phyloP scores from a whole-genome alignment of 148 eudicot genomes.

The Silene latifolia region DNA sequence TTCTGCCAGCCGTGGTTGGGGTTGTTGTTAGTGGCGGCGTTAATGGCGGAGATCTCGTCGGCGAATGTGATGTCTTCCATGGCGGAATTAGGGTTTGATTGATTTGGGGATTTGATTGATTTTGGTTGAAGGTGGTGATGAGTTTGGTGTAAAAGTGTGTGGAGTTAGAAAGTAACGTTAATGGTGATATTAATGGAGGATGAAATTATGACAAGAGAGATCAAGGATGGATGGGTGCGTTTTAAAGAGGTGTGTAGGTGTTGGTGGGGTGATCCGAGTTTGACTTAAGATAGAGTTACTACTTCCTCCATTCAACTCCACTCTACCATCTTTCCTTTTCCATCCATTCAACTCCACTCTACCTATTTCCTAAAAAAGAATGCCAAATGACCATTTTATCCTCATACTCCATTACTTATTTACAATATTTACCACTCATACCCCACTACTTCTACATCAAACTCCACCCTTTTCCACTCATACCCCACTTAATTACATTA shows the following conservation, averaged over 20 bases:
- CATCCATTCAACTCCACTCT: too few relatives aligned
- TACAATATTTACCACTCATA: too few relatives aligned
- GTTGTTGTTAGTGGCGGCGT: conserved; percentile 15
- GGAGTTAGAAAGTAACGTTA: background rate
- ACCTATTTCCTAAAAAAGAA: too few relatives aligned
- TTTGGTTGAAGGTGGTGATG: too few relatives aligned
- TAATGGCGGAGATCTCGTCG: conserved; percentile 23
- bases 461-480: too few relatives aligned
- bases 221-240: conserved; percentile 1
- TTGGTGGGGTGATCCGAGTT: background rate
- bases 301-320: too few relatives aligned
- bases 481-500: too few relatives aligned
- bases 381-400: too few relatives aligned
- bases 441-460: too few relatives aligned
- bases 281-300: background rate
- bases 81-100: conserved; percentile 8
- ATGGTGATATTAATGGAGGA: background rate
- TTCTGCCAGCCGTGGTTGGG: conserved; percentile 54
- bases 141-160: background rate
- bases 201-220: background rate
- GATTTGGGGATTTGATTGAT: background rate
- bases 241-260: background rate
- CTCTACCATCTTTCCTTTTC: too few relatives aligned
- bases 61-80: conserved; percentile 22
- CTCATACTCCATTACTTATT: too few relatives aligned